Evolutionary conservation across 345 rosid genomes (phyloP).

Genomic region (Acer campestre): DNA sequence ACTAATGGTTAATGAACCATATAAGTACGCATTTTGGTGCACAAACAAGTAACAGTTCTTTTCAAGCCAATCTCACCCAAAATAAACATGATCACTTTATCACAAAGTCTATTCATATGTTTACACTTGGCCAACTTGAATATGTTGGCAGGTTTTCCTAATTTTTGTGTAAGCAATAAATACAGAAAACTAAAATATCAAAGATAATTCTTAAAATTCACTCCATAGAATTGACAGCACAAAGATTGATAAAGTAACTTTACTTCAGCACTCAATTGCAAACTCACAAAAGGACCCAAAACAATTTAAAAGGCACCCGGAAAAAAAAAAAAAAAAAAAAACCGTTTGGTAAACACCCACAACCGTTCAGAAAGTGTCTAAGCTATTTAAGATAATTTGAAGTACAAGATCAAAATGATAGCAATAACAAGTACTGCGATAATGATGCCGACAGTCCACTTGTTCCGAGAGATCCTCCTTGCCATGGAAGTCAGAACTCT

Average conservation of each 20-base stretch:
- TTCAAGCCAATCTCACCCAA: too few relatives aligned
- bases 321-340: conserved; percentile 4
- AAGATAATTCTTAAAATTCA: not conserved
- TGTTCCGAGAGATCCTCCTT: conserved; percentile 87
- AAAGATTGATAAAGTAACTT: not conserved
- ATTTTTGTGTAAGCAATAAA: too few relatives aligned
- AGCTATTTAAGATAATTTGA: conserved; percentile 63
- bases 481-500: conserved; percentile 70
- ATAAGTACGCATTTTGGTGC: too few relatives aligned
- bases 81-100: too few relatives aligned
- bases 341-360: conserved; percentile 15
- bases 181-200: not conserved
- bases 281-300: conserved; percentile 17
- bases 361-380: not conserved
- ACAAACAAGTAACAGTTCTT: too few relatives aligned
- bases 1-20: too few relatives aligned
- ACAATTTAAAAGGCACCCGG: not conserved
- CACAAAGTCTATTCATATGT: too few relatives aligned
- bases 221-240: not conserved
- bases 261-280: conserved; percentile 15
- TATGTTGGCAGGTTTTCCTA: too few relatives aligned
- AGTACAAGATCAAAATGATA: conserved; percentile 60
- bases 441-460: conserved; percentile 71
- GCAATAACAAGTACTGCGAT: conserved; percentile 57
- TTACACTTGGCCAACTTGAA: too few relatives aligned